Evolutionary conservation across 768 basidiomycete species (phyloP), one percentile per base, ranked within the genome.

Genomic region (Boletales sp.): DNA sequence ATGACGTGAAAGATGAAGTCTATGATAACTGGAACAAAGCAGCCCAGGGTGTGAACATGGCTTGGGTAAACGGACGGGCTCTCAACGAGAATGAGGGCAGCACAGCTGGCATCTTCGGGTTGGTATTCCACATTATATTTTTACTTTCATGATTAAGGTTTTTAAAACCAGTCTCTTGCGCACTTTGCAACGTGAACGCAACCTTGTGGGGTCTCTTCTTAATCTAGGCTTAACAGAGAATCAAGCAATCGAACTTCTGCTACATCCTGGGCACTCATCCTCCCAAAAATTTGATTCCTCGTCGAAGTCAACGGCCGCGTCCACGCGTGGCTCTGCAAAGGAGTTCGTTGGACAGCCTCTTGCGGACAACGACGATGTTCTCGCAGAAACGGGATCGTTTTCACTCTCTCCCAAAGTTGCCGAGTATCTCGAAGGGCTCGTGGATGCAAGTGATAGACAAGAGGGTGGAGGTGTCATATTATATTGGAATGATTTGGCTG

Each of bases 401-500:
- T 93, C 93, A 60, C 90, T 97, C 49, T 21, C 63, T n/a, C 55
- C 55, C 6, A 68, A 64, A 43, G 24, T 47, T 40, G 41, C 59
- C 5, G 68, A 64, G 34, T 63, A 56, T 27, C 54, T 68, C 4
- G 86, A 89, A 47, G 90, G 86, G 1, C 56, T 97, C n/a, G 86
- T 95, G 50, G 97, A 98, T 67, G 87, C 93, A 1, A 92, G 88
- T 50, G 95, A 99, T 67, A 74, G 90, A 15, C 60, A 63, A 4
- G 97, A 99, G 64, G 90, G 80, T 2, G 91, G 86, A 0, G 75
- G 70, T 32, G 75, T 87, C 4, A 77, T 94, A 35, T 62, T 84
- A 1, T 98, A 90, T 82, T 89, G 87, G 86, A 99, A 98, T 66
- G 85, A 99, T 57, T 68, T 98, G 17, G 86, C 90, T 70, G 87